Base-by-base conservation (phyloP, 805 yeast species). In the Hemisphaericaspora nanyangensis region DNA sequence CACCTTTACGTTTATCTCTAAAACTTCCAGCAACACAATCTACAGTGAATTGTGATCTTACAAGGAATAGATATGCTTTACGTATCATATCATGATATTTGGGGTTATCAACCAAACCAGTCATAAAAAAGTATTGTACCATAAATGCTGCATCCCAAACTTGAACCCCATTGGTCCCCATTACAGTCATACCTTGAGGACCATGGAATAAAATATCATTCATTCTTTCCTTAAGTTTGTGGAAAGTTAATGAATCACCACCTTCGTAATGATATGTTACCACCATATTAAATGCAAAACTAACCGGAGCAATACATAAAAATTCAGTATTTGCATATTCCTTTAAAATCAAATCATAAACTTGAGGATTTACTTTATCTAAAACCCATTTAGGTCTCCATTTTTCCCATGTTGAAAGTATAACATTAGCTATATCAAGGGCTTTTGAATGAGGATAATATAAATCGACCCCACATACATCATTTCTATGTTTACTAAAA, bases 141-240 rank as follows among this genome's bases (percentile, higher is more conserved):
- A 86, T 84, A 65, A 93, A 91, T 0, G 97, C 90, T 19, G 82
- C 81, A 60, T 93, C 99, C 99, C 99, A 93, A 1, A 84, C 90
- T 62, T 93, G 99, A 0, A 86, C 87, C 17, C 99, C 99, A 60
- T 93, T 93, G 0, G 99, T 93, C 2, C 99, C 99, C 86, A 85
- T 87, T 40, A 87, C 84, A 2, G 91, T 77, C 80, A 93, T 74
- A 4, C 99, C 99, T 55, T 84, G 85, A 0, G 89, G 85, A 0
- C 96, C 95, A 64, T 84, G 82, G 61, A 85, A 89, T 37, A 88
- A 52, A 27, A 79, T 80, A 51, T 93, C 97, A 28, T 79, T 74
- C 67, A 86, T 78, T 42, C 93, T 68, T 13, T 65, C 70, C 32
- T 74, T 57, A 22, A 82, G 72, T 17, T 69, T 64, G 37, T 70